Evolutionary conservation across 441 rosid species (phyloP), one percentile per base, ranked within the genome.

Genomic region (Pelargonium citronellum): DNA sequence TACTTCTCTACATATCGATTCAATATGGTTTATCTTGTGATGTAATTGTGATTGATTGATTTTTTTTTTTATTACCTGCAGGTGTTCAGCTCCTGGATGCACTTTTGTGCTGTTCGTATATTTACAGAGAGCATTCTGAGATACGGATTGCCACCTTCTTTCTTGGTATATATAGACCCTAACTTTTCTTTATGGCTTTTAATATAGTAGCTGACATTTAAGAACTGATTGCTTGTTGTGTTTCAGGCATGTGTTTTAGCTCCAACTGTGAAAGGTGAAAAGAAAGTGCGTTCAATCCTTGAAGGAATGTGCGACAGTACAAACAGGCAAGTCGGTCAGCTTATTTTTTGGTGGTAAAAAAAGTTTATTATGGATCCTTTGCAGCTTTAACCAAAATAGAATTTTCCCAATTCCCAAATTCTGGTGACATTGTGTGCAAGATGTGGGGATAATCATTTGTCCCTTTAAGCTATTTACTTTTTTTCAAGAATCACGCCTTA

Each of bases 31-130:
- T 67, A 10, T 17, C 44, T 44, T 17, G 34, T 24, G 30, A 43
- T 55, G 7, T 58, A 5, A 22, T 34, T 24, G 13, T 67, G 41
- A 37, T 34, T 66, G 41, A 22, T 30, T 22, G 47, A 30, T 55
- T 58, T 66, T 6, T 24, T 63, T 27, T 0, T 43, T 67, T 37
- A 43, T 67, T 27, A 15, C 65, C 55, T 86, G 82, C 84, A 95
- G 98, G 97, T 92, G 82, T 95, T 95, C 78, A 91, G 91, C 82
- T 88, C 97, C 15, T 95, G 97, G 98, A 95, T 95, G 99, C 99
- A 95, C 79, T 95, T 95, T 73, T 95, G 97, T 86, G 98, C 97
- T 73, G 91, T 95, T 13, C 96, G 98, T 41, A 34, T 86, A 72
- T 95, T 89, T 78, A 83, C 97, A 60, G 98, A 95, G 85, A 92